Conservation (phyloP, 1,284 basidiomycete species). For the Cystobasidium pallidum region DNA sequence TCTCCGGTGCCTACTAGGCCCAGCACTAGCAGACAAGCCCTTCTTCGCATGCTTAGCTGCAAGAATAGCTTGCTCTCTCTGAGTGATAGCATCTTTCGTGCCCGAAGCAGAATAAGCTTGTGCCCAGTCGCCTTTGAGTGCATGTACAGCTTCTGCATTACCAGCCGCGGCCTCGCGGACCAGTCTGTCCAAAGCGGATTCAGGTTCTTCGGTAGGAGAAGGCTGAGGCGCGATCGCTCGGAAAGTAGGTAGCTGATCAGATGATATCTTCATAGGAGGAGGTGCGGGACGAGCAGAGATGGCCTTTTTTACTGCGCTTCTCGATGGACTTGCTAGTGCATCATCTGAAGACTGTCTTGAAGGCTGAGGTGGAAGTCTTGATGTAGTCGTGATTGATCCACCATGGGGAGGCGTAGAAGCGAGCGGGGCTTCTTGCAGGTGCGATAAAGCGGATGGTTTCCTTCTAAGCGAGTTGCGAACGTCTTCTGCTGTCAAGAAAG, state of each 20-base stretch:
- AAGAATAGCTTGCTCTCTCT: slow-evolving; percentile 21
- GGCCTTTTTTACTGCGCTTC: slow-evolving; percentile 17
- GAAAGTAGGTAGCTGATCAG: slow-evolving; percentile 35
- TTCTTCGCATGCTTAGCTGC: slow-evolving; percentile 35
- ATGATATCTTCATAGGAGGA: slow-evolving; percentile 40
- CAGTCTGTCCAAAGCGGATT: slow-evolving; percentile 39
- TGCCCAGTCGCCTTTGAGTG: slow-evolving; percentile 31
- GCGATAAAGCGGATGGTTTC: slow-evolving; percentile 20
- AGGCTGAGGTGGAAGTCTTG: slow-evolving; percentile 8
- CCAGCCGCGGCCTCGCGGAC: slow-evolving; percentile 33
- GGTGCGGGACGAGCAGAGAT: slow-evolving; percentile 42
- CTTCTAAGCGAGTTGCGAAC: slow-evolving; percentile 24
- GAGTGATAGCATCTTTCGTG: slow-evolving; percentile 1
- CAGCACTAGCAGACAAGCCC: slow-evolving; percentile 28
- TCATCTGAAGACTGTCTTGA: background rate
- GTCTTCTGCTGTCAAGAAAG: slow-evolving; percentile 35
- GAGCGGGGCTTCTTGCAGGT: slow-evolving; percentile 17
- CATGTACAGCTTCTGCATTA: slow-evolving; percentile 28
- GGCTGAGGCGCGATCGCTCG: slow-evolving; percentile 12
- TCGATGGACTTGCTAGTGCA: slow-evolving; percentile 6
- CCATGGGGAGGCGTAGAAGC: slow-evolving; percentile 33
- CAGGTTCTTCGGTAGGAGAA: slow-evolving; percentile 38
- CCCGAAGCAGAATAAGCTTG: slow-evolving; percentile 27
- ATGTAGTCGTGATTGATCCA: background rate
- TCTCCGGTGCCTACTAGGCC: slow-evolving; percentile 16